Conservation (phyloP, 2,329 filamentous ascomycete genomes). For the Ophiobolus disseminans region DNA sequence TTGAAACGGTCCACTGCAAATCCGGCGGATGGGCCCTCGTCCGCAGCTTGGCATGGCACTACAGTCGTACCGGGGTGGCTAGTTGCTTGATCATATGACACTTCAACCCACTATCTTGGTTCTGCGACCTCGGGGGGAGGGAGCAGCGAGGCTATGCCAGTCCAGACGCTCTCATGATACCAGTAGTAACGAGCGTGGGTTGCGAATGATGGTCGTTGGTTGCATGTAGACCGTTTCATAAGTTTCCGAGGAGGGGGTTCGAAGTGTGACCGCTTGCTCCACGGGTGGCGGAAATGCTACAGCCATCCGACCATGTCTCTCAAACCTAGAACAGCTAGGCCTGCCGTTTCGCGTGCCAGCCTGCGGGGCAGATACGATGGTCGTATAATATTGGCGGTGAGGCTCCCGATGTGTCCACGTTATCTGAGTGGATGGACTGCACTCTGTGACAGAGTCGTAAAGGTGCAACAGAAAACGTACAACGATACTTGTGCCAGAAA, state of each 20-base stretch:
- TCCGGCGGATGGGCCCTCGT: conserved; percentile 22
- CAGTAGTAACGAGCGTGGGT: conserved; percentile 5
- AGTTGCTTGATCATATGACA: conserved; percentile 44
- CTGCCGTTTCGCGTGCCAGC: conserved; percentile 21
- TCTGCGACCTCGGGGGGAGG: conserved; percentile 24
- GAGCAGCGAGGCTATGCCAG: conserved; percentile 23
- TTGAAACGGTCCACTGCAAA: conserved; percentile 29
- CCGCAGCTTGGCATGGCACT: conserved; percentile 31
- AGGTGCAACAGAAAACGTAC: not conserved
- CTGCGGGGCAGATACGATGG: conserved; percentile 27
- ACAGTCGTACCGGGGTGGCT: conserved; percentile 25
- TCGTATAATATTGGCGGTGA: conserved; percentile 46
- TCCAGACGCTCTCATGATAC: conserved; percentile 5
- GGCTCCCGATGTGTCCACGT: conserved; percentile 1
- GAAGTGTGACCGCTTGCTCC: conserved; percentile 14
- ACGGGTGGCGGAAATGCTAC: conserved; percentile 19
- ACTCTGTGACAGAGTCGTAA: not conserved
- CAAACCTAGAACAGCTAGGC: conserved; percentile 15
- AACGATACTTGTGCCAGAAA: no score
- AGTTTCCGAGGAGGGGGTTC: conserved; percentile 25
- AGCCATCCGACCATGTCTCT: conserved; percentile 13
- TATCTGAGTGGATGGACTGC: not conserved
- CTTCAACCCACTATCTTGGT: conserved; percentile 34
- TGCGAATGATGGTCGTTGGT: conserved; percentile 13
- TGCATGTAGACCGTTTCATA: conserved; percentile 36